Conservation (phyloP, 805 yeast genomes). For the Metschnikowia gelsemii region DNA sequence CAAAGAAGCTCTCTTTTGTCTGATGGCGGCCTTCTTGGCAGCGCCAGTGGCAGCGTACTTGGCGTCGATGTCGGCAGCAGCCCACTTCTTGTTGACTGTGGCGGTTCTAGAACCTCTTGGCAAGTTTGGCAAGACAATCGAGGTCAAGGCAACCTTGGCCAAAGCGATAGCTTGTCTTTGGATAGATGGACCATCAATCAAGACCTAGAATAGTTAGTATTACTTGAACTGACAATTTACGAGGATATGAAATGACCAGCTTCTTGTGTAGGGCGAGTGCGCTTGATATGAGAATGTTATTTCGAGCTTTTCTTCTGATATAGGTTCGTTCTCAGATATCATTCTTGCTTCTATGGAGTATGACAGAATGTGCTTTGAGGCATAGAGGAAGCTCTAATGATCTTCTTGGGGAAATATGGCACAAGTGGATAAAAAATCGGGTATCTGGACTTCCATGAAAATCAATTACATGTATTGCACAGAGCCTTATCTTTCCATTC, state of each 20-base stretch:
- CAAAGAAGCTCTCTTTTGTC: conserved; percentile 88
- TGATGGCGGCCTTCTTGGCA: conserved; percentile 98
- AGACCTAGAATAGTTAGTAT: conserved; percentile 55
- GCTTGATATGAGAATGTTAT: too few relatives aligned
- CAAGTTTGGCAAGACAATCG: conserved; percentile 76
- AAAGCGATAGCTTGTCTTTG: conserved; percentile 90
- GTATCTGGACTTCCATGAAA: too few relatives aligned
- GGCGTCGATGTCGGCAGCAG: conserved; percentile 79
- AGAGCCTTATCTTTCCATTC: too few relatives aligned
- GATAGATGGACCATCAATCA: conserved; percentile 95
- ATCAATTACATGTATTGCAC: too few relatives aligned
- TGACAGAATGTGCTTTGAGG: too few relatives aligned
- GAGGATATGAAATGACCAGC: background rate
- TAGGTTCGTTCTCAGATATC: too few relatives aligned
- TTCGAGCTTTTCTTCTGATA: too few relatives aligned
- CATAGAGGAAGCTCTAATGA: too few relatives aligned
- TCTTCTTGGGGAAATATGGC: too few relatives aligned
- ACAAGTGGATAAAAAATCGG: too few relatives aligned
- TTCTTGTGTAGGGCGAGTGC: too few relatives aligned
- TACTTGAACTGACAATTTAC: background rate
- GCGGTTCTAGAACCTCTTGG: conserved; percentile 95
- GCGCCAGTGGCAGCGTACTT: conserved; percentile 93
- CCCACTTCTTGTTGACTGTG: conserved; percentile 88
- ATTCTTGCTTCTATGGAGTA: too few relatives aligned
- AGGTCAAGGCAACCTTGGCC: conserved; percentile 89